These are phyloP conservation scores for Gomphus bonarii DNA, from an alignment of 1,284 basidiomycete genomes.

Conservation along the genomic window DNA sequence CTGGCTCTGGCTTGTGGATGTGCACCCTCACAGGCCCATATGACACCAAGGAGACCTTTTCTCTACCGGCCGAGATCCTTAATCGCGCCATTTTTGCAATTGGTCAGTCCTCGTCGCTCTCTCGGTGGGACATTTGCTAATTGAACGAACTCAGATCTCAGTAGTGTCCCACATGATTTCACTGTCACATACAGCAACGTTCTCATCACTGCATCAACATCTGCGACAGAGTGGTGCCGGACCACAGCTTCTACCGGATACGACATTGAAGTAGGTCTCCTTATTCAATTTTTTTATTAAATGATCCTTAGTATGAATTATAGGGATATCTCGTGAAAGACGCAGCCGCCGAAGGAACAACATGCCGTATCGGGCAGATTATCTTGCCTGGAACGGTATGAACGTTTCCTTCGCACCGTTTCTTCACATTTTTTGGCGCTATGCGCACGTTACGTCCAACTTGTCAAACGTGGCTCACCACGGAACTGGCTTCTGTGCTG, in stretches of 20 bases:
- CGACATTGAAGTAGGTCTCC: background rate
- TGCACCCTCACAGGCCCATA: constrained; percentile 21
- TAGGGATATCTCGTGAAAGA: background rate
- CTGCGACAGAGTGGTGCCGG: background rate
- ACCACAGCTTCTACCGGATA: background rate
- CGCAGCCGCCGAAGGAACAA: background rate
- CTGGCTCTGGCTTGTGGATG: constrained; percentile 17
- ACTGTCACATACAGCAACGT: background rate
- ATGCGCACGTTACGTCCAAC: background rate
- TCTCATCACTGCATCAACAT: background rate
- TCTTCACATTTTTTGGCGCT: background rate
- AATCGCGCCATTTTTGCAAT: constrained; percentile 17
- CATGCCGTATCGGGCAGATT: background rate
- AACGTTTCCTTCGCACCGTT: background rate
- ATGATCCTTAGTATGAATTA: background rate
- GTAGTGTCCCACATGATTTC: background rate
- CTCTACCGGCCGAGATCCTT: constrained; percentile 21
- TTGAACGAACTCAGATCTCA: background rate
- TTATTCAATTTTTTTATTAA: background rate
- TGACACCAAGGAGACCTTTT: constrained; percentile 19
- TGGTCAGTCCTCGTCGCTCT: constrained; percentile 7
- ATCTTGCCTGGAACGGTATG: background rate
- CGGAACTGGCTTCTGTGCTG: no score
- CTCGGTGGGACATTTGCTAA: background rate
- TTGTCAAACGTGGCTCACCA: background rate